Conservation (phyloP, 202 grass and related monocot species). For the Bolboschoenoplectus hybrid region DNA sequence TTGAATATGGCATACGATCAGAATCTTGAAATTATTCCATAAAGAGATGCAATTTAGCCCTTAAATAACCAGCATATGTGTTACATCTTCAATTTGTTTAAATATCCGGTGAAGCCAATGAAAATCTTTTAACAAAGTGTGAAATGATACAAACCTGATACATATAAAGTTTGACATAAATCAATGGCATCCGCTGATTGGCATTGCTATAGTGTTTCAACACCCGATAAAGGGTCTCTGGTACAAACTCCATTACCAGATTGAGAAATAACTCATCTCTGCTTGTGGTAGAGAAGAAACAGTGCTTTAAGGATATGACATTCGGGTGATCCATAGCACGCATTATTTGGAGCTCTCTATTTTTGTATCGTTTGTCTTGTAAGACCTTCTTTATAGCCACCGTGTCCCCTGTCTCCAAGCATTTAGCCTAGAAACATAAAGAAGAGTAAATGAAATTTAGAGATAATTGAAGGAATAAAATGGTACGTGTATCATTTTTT, state of each 20-base stretch:
- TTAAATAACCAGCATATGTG: background rate
- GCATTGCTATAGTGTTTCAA: slow-evolving; percentile 63
- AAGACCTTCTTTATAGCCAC: slow-evolving; percentile 82
- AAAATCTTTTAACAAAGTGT: background rate
- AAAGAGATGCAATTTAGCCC: background rate
- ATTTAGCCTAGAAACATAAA: slow-evolving; percentile 62
- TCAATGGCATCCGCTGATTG: slow-evolving; percentile 68
- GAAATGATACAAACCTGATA: slow-evolving; percentile 55
- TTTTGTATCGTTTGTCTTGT: slow-evolving; percentile 65
- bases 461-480: slow-evolving; percentile 1
- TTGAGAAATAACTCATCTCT: slow-evolving; percentile 69
- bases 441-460: background rate
- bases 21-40: background rate
- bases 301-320: slow-evolving; percentile 62
- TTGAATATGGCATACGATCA: background rate
- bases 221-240: slow-evolving; percentile 60
- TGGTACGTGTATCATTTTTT: background rate
- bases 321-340: slow-evolving; percentile 58
- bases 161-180: slow-evolving; percentile 77
- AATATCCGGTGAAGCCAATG: slow-evolving; percentile 13
- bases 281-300: slow-evolving; percentile 68
- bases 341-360: slow-evolving; percentile 72
- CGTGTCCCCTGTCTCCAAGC: slow-evolving; percentile 67
- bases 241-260: slow-evolving; percentile 72
- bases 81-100: slow-evolving; percentile 7